These are phyloP conservation scores for Chaetomidium leptoderma DNA, from an alignment of 495 filamentous ascomycete genomes.

Conservation along the genomic window DNA sequence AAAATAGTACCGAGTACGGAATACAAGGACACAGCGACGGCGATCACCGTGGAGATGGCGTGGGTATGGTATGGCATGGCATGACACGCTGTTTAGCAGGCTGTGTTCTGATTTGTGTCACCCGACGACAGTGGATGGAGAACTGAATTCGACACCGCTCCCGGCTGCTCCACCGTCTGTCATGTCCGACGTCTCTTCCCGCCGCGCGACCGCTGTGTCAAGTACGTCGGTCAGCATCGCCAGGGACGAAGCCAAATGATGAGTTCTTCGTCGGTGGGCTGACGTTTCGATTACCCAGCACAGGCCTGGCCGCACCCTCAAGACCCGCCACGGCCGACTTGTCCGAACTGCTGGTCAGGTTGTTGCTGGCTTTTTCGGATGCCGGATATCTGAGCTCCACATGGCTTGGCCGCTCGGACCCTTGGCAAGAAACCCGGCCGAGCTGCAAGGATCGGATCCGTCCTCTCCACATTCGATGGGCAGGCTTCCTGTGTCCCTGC, in stretches of 20 bases:
- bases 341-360: not conserved
- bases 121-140: not conserved
- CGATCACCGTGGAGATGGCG: constrained; percentile 50
- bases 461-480: not conserved
- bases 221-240: no score
- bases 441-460: constrained; percentile 10
- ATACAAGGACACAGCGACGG: no score
- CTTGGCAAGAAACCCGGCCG: not conserved
- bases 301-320: not conserved
- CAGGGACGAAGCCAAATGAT: no score
- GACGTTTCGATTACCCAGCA: not conserved
- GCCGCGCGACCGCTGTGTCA: no score
- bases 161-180: not conserved
- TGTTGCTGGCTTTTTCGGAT: not conserved
- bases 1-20: no score
- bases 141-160: not conserved
- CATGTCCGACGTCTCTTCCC: no score
- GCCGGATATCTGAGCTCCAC: constrained; percentile 4
- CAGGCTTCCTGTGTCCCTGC: not conserved
- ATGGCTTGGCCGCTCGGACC: constrained; percentile 8
- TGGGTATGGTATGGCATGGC: constrained; percentile 8
- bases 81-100: constrained; percentile 43
- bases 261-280: not conserved
- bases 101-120: not conserved
- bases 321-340: not conserved